Conservation (phyloP, 169 alveolate genomes). For the Plasmodium relictum region DNA sequence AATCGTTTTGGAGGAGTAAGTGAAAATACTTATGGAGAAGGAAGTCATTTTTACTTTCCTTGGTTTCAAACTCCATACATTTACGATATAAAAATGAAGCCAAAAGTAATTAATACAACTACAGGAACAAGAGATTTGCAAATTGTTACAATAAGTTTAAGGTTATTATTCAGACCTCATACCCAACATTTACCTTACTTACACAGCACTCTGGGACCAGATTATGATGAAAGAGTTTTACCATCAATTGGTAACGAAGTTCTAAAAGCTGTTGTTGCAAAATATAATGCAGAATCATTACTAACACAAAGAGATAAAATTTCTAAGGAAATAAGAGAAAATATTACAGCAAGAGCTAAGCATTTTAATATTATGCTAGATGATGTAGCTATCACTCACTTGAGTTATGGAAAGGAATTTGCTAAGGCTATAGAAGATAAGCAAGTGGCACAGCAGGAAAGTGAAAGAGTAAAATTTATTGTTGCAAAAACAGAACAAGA, state of each 20-base stretch:
- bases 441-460: constrained; percentile 98
- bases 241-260: constrained; percentile 99
- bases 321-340: constrained; percentile 92
- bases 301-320: constrained; percentile 97
- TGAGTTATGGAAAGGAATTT: constrained; percentile 97
- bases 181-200: constrained; percentile 92
- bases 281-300: constrained; percentile 96
- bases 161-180: constrained; percentile 95
- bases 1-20: constrained; percentile 95
- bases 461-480: constrained; percentile 96
- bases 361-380: constrained; percentile 96
- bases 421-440: constrained; percentile 98
- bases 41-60: constrained; percentile 94
- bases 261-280: constrained; percentile 97
- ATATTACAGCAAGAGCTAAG: constrained; percentile 94
- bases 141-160: constrained; percentile 94
- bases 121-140: constrained; percentile 96
- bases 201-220: constrained; percentile 96
- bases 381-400: constrained; percentile 97
- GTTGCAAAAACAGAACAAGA: constrained; percentile 97
- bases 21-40: constrained; percentile 92
- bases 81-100: constrained; percentile 93
- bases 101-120: constrained; percentile 94
- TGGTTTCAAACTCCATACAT: constrained; percentile 93
- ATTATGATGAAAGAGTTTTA: constrained; percentile 96